Percentiles rank a stretch among this genome's conserved stretches.
These are phyloP conservation scores for Zea mays DNA, from an alignment of 176 grass and related monocot genomes.

Conservation along the genomic window DNA sequence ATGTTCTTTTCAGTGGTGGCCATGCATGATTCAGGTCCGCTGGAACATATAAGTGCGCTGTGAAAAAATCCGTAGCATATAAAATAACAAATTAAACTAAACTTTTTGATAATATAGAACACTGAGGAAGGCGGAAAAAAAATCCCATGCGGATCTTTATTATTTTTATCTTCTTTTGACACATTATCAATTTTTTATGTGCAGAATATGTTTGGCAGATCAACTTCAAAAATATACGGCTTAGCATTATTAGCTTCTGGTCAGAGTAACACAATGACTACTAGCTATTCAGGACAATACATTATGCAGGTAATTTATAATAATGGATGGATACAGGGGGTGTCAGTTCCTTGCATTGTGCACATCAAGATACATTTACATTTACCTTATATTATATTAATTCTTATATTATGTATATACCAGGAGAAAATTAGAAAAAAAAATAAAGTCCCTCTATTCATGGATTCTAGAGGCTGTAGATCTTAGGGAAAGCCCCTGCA, in stretches of 20 bases:
- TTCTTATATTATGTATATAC: no score
- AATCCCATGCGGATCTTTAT: background rate
- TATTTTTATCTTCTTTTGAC: background rate
- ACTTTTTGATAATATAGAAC: background rate
- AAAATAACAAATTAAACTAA: background rate
- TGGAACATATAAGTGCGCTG: background rate
- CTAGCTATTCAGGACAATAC: constrained; percentile 73
- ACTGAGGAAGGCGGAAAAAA: background rate
- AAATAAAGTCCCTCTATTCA: no score
- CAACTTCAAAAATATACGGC: constrained; percentile 62
- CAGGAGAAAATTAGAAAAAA: no score
- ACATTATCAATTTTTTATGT: background rate
- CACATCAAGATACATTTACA: background rate
- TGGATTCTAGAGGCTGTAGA: no score
- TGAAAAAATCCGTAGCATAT: background rate
- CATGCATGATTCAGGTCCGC: background rate
- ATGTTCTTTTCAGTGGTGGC: background rate
- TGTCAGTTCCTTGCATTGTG: background rate
- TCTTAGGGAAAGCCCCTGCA: no score
- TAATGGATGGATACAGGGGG: background rate
- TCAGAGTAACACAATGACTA: constrained; percentile 66
- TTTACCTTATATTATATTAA: background rate
- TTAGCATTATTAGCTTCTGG: constrained; percentile 78
- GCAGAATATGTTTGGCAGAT: constrained; percentile 74
- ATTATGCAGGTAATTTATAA: constrained; percentile 71